A percentile compares a stretch with the other conserved stretches of the same genome.
These are phyloP conservation scores for Knufia petricola DNA, from an alignment of 2,329 filamentous ascomycete genomes.

Conservation along the genomic window DNA sequence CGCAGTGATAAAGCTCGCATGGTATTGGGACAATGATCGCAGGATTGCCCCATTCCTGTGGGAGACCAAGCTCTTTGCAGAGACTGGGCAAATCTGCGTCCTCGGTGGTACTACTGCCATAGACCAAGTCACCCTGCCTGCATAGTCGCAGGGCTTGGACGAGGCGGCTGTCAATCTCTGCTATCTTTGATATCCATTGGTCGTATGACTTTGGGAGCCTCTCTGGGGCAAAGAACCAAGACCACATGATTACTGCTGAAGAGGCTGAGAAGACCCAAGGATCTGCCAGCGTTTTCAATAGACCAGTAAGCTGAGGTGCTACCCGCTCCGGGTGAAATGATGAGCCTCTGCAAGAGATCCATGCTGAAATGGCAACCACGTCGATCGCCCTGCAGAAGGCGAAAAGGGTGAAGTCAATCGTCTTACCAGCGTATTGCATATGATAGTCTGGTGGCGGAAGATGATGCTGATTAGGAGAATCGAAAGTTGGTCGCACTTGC, in stretches of 20 bases:
- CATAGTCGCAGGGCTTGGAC: slow-evolving; percentile 63
- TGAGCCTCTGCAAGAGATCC: slow-evolving; percentile 41
- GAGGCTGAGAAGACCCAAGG: slow-evolving; percentile 62
- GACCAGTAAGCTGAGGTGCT: slow-evolving; percentile 31
- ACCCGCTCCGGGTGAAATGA: slow-evolving; percentile 14
- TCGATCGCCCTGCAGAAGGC: slow-evolving; percentile 63
- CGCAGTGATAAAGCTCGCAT: slow-evolving; percentile 78
- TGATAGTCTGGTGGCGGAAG: slow-evolving; percentile 16
- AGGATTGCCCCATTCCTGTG: slow-evolving; percentile 64
- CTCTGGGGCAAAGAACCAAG: slow-evolving; percentile 70
- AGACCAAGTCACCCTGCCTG: slow-evolving; percentile 53
- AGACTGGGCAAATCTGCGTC: slow-evolving; percentile 59
- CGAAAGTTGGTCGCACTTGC: slow-evolving; percentile 6
- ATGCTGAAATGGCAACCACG: slow-evolving; percentile 56
- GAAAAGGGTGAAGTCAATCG: slow-evolving; percentile 75
- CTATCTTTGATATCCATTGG: slow-evolving; percentile 71
- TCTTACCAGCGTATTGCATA: slow-evolving; percentile 54
- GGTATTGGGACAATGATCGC: slow-evolving; percentile 60
- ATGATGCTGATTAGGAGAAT: slow-evolving; percentile 15
- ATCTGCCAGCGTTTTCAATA: slow-evolving; percentile 45
- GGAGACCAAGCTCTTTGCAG: slow-evolving; percentile 61
- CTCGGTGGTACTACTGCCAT: slow-evolving; percentile 64
- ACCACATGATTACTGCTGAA: slow-evolving; percentile 73
- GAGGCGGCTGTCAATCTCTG: slow-evolving; percentile 63
- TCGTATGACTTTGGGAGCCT: slow-evolving; percentile 64